phyloP scores from a whole-genome alignment of 345 rosid genomes.

The Salix caprea region DNA sequence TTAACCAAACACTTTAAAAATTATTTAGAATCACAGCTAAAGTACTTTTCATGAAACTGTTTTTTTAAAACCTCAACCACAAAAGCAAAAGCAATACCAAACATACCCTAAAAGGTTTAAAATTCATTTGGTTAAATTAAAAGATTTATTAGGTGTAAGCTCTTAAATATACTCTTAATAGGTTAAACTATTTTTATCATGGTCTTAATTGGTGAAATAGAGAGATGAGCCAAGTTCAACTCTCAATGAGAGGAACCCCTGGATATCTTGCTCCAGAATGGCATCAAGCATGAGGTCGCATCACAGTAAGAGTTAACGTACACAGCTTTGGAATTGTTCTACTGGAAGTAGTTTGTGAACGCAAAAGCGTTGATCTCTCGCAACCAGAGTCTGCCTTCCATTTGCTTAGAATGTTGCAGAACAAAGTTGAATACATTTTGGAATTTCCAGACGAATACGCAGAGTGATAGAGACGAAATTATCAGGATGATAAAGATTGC shows the following conservation, averaged over 20 bases:
- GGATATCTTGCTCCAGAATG: conserved; percentile 20
- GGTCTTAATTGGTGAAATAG: no score
- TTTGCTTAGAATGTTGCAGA: background rate
- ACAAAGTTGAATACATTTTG: background rate
- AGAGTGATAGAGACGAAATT: background rate
- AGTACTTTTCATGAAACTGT: no score
- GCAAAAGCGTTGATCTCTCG: background rate
- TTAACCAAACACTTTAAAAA: no score
- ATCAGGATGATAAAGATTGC: background rate
- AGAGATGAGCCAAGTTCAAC: background rate
- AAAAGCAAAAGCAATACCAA: no score
- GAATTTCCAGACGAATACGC: background rate
- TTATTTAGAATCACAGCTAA: no score
- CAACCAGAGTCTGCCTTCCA: background rate
- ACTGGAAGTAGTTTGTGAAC: background rate
- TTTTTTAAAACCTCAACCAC: no score
- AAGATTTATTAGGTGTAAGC: no score
- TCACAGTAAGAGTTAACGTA: conserved; percentile 2
- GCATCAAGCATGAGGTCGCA: background rate
- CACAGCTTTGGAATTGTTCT: conserved; percentile 11
- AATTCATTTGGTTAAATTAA: no score
- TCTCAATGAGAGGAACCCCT: conserved; percentile 11
- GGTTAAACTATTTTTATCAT: no score
- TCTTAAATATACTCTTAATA: no score
- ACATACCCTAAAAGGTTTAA: no score